Conservation (phyloP, 2,329 filamentous ascomycete genomes). For the Cladosporium oxysporum region DNA sequence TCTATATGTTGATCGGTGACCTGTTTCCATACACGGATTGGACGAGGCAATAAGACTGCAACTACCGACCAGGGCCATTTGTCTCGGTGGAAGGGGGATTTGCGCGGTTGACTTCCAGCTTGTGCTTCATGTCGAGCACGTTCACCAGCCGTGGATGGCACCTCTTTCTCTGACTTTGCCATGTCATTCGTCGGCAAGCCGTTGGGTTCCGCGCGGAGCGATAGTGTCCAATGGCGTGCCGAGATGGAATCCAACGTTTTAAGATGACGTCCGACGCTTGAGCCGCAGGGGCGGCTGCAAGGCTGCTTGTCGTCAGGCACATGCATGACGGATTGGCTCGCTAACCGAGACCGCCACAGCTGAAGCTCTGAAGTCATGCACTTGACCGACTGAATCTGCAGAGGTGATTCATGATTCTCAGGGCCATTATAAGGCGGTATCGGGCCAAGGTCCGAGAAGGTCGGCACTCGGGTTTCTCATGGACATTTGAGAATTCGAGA, state of each 20-base stretch:
- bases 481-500: background rate
- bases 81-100: constrained; percentile 1
- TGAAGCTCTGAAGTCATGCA: background rate
- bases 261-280: constrained; percentile 13
- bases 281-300: constrained; percentile 15
- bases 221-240: constrained; percentile 16
- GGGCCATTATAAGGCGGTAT: background rate
- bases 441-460: constrained; percentile 9
- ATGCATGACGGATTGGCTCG: constrained; percentile 10
- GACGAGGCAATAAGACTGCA: background rate
- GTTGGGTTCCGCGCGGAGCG: constrained; percentile 12
- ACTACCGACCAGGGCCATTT: constrained; percentile 7
- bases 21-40: background rate
- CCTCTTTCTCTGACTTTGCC: background rate
- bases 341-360: constrained; percentile 14
- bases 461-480: background rate
- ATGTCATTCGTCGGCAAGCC: constrained; percentile 19
- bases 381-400: background rate
- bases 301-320: constrained; percentile 14
- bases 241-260: constrained; percentile 18
- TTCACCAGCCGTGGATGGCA: background rate
- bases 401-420: constrained; percentile 14
- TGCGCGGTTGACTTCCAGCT: constrained; percentile 8
- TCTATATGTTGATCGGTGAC: background rate
- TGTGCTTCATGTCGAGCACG: constrained; percentile 1